phyloP scores from a whole-genome alignment of 176 grass and related monocot genomes.

The Neostapfia colusana region DNA sequence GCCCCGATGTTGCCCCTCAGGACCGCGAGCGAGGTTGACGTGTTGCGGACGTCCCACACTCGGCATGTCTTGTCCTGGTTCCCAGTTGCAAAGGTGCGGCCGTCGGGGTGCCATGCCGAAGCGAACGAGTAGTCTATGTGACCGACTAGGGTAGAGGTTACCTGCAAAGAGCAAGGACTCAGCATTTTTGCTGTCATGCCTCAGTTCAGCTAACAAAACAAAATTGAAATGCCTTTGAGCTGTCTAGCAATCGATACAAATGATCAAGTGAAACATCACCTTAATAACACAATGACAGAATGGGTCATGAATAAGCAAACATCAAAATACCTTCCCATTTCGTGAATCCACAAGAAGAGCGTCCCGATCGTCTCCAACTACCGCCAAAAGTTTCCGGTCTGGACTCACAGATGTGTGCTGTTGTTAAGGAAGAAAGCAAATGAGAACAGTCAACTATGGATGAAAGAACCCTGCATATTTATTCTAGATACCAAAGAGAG shows the following conservation, averaged over 20 bases:
- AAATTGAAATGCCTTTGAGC: background rate
- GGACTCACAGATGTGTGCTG: conserved; percentile 85
- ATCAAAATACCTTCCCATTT: conserved; percentile 71
- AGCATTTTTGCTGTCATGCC: background rate
- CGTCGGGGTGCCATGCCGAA: conserved; percentile 69
- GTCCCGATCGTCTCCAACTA: conserved; percentile 69
- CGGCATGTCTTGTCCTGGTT: conserved; percentile 97
- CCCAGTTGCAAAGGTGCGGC: conserved; percentile 66
- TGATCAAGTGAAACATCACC: background rate
- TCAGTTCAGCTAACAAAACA: conserved; percentile 13
- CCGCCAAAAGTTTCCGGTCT: conserved; percentile 59
- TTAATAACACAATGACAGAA: background rate
- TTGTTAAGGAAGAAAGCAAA: conserved; percentile 21
- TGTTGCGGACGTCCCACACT: conserved; percentile 77
- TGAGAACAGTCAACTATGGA: conserved; percentile 1
- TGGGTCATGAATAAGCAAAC: background rate
- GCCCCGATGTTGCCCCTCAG: conserved; percentile 85
- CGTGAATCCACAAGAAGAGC: conserved; percentile 70
- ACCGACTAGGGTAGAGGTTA: conserved; percentile 63
- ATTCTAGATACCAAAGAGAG: background rate
- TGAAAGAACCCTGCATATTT: conserved; percentile 1
- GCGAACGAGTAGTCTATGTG: conserved; percentile 94
- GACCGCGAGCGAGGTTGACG: conserved; percentile 57
- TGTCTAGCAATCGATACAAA: background rate
- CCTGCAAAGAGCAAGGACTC: conserved; percentile 33